Evolutionary conservation across 129 eudicot genomes (phyloP).

Genomic region (Helianthus tuberosus): DNA sequence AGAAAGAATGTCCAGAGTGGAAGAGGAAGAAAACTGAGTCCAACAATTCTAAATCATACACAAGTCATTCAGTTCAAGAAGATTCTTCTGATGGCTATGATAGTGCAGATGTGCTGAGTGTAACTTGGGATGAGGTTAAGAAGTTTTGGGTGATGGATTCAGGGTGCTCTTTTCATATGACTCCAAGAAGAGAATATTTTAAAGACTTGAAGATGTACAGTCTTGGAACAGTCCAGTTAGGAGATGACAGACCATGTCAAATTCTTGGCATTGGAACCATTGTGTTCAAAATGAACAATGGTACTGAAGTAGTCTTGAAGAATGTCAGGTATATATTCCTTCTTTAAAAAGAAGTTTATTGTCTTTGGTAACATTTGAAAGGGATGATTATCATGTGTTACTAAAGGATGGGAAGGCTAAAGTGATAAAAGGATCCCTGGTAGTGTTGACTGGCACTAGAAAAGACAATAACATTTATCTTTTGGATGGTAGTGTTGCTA

Average conservation of each 20-base stretch:
- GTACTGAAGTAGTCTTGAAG: not conserved
- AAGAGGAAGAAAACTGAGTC: not conserved
- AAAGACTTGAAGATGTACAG: too few species aligned
- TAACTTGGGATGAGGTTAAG: not conserved
- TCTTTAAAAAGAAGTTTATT: not conserved
- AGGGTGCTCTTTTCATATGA: too few species aligned
- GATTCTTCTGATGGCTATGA: not conserved
- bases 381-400: not conserved
- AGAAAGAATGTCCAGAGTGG: not conserved
- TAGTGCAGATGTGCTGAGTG: not conserved
- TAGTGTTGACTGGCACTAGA: not conserved
- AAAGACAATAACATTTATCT: not conserved
- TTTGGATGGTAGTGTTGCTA: not conserved
- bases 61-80: not conserved
- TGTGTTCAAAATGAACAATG: not conserved
- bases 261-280: not conserved
- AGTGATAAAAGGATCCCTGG: not conserved
- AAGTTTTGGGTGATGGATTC: not conserved
- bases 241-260: too few species aligned
- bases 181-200: too few species aligned
- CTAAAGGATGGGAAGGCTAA: not conserved
- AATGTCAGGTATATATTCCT: not conserved
- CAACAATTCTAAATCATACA: too few species aligned
- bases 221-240: too few species aligned
- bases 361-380: not conserved